A percentile compares a stretch with the other conserved stretches of the same genome.
Evolutionary conservation across 2,329 filamentous ascomycete genomes (phyloP).

Genomic region (Claviceps arundinis): DNA sequence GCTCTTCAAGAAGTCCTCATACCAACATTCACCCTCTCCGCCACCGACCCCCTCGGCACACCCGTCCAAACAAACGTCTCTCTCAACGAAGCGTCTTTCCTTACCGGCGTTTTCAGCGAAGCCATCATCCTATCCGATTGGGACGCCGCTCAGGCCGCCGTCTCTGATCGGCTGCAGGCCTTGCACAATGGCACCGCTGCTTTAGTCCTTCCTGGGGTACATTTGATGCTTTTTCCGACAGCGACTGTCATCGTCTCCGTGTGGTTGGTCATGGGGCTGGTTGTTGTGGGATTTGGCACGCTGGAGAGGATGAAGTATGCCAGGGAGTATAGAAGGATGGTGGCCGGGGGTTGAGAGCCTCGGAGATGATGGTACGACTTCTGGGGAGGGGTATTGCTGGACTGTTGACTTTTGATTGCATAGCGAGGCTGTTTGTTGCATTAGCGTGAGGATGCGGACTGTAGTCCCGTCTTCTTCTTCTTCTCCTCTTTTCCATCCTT

Average conservation of each 20-base stretch:
- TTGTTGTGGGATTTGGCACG: constrained; percentile 50
- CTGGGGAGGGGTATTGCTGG: too few species aligned
- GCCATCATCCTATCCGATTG: constrained; percentile 39
- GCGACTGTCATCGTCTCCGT: constrained; percentile 52
- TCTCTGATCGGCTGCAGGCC: constrained; percentile 30
- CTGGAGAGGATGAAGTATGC: constrained; percentile 53
- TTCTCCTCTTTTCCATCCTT: not conserved
- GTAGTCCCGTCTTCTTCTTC: too few species aligned
- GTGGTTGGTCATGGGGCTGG: constrained; percentile 46
- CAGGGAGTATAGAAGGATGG: constrained; percentile 42
- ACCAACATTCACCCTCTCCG: constrained; percentile 54
- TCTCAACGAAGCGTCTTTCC: constrained; percentile 56
- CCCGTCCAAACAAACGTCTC: constrained; percentile 51
- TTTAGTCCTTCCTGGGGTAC: constrained; percentile 56
- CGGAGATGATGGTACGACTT: too few species aligned
- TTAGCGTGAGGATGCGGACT: not conserved
- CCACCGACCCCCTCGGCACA: constrained; percentile 35
- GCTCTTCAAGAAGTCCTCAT: constrained; percentile 50
- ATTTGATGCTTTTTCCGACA: constrained; percentile 55
- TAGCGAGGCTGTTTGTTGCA: not conserved
- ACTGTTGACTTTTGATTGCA: too few species aligned
- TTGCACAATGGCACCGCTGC: constrained; percentile 41
- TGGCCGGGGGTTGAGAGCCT: not conserved
- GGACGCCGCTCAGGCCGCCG: constrained; percentile 33
- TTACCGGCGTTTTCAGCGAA: constrained; percentile 55